Conservation (phyloP, 352 stramenopile species). For the Aphanomyces astaci region DNA sequence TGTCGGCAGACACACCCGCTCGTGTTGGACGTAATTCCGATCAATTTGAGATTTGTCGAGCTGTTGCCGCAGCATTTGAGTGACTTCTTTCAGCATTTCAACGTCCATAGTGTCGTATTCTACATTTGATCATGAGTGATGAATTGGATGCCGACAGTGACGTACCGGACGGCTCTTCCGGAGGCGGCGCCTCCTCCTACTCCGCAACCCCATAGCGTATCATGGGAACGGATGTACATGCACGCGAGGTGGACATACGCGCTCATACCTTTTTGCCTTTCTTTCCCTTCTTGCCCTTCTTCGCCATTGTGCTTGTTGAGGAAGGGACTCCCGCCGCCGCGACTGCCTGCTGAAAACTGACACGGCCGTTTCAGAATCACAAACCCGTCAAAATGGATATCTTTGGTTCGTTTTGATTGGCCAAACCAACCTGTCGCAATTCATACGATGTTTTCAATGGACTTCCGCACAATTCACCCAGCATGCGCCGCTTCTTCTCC, state of each 20-base stretch:
- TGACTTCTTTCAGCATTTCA: conserved; percentile 89
- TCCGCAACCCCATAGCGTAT: neutral
- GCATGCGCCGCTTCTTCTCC: conserved; percentile 38
- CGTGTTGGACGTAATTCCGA: conserved; percentile 93
- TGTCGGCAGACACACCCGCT: conserved; percentile 45
- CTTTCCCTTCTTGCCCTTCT: conserved; percentile 22
- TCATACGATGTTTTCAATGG: neutral
- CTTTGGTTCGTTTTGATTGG: neutral
- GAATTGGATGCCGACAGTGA: too few relatives aligned
- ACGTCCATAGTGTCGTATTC: conserved; percentile 92
- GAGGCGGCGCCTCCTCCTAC: conserved; percentile 48
- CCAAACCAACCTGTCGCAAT: conserved; percentile 1
- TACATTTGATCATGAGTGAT: too few relatives aligned
- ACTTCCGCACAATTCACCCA: conserved; percentile 9
- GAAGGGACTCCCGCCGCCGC: neutral
- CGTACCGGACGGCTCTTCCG: conserved; percentile 63
- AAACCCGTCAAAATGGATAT: neutral
- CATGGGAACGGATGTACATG: neutral
- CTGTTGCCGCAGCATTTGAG: conserved; percentile 88
- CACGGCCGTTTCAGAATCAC: neutral
- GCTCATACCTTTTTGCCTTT: conserved; percentile 19
- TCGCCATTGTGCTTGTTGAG: conserved; percentile 5
- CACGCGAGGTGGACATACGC: neutral
- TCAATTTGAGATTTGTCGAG: conserved; percentile 87
- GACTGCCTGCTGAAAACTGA: neutral